These are phyloP conservation scores for Coleophoma eucalyptorum DNA, from an alignment of 2,329 filamentous ascomycete genomes.

Conservation along the genomic window DNA sequence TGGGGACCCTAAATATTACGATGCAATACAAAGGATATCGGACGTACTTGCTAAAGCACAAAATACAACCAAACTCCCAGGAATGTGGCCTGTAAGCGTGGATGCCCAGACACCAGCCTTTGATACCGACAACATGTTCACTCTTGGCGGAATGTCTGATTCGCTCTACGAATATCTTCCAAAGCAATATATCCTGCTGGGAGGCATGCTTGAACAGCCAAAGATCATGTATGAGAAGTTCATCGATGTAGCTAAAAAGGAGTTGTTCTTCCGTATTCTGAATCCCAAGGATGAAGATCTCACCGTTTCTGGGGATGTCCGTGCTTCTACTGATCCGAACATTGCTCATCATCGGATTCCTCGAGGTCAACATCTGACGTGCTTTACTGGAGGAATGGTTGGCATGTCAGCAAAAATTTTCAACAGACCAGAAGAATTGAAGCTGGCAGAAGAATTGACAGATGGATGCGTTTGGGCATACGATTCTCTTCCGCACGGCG, in stretches of 20 bases:
- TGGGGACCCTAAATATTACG: conserved; percentile 58
- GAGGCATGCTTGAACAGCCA: conserved; percentile 51
- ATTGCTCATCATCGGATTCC: conserved; percentile 1
- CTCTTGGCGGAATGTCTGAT: conserved; percentile 52
- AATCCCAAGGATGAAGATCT: conserved; percentile 33
- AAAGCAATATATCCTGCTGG: conserved; percentile 63
- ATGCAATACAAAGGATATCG: conserved; percentile 54
- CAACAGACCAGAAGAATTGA: conserved; percentile 46
- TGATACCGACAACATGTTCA: conserved; percentile 49
- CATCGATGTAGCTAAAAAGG: conserved; percentile 40
- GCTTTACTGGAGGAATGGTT: conserved; percentile 69
- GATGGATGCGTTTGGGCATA: conserved; percentile 64
- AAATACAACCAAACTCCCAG: conserved; percentile 50
- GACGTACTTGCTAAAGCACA: conserved; percentile 52
- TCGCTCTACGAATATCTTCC: conserved; percentile 63
- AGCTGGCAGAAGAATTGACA: conserved; percentile 52
- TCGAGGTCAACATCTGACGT: conserved; percentile 61
- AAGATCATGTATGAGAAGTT: conserved; percentile 41
- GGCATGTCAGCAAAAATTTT: conserved; percentile 63
- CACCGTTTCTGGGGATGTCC: conserved; percentile 44
- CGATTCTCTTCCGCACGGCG: conserved; percentile 48
- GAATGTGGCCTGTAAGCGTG: conserved; percentile 57
- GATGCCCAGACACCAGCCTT: conserved; percentile 52
- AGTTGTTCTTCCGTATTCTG: conserved; percentile 39
- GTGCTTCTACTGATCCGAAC: conserved; percentile 11